Base-by-base conservation (phyloP, 2,329 filamentous ascomycete genomes). In the Emmonsiellopsis sp. region DNA sequence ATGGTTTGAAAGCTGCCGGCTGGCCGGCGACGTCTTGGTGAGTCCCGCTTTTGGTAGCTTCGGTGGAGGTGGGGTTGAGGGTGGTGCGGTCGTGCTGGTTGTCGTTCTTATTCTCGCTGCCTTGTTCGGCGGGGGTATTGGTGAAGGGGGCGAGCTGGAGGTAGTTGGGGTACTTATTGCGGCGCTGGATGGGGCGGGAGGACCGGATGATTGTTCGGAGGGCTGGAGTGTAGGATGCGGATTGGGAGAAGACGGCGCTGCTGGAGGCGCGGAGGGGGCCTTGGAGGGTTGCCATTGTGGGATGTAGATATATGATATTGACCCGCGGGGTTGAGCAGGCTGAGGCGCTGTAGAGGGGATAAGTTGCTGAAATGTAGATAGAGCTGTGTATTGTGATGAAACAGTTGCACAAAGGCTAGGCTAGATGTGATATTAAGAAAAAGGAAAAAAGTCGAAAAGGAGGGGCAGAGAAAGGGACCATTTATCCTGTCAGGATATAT, bases 21-120 rank as follows among this genome's bases (percentile, higher is more conserved):
- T 52, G 40, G n/a, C 32, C 34, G n/a, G 50, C 41, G 41, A 45
- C 41, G n/a, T 52, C 42, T 5, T 4, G 30, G 41, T 52, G n/a
- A 13, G 50, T 46, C 26, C 50, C 32, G 15, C 38, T 43, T 9
- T 38, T 32, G 11, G 50, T 46, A 31, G 2, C 41, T 45, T 52
- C 50, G 15, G 40, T 38, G 32, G 40, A 44, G 15, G 15, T 52
- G 8, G 50, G 50, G 15, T 52, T 15, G 20, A 52, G 31, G 5
- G 31, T 5, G 10, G 40, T 34, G 26, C 32, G 50, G 32, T 46
- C 41, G 3, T 46, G 32, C 16, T 10, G n/a, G 26, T 35, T 35
- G 16, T 13, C 1, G 4, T 40, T 15, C 30, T 49, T 10, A 15
- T 38, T 32, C 5, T 13, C 31, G 5, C 26, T 16, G n/a, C 20